Conservation (phyloP, 805 yeast genomes). For the Ogataea populi-albae region DNA sequence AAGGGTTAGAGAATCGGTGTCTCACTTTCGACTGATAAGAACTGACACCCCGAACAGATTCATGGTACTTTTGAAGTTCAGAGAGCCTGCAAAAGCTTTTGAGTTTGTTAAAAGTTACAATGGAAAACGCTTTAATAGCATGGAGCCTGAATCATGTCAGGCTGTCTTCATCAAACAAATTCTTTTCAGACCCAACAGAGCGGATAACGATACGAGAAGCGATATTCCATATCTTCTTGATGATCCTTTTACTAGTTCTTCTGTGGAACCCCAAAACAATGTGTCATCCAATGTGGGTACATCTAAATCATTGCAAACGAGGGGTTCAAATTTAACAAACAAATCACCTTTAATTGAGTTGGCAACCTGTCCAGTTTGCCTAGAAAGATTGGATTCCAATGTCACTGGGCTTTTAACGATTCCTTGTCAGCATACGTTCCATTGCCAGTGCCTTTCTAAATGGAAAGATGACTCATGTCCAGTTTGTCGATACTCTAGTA, state of each 20-base stretch:
- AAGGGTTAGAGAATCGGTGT: constrained; percentile 46
- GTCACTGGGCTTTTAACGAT: constrained; percentile 81
- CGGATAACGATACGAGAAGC: constrained; percentile 17
- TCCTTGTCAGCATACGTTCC: constrained; percentile 91
- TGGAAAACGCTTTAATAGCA: constrained; percentile 74
- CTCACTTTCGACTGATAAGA: constrained; percentile 71
- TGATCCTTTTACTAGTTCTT: constrained; percentile 62
- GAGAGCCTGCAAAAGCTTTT: constrained; percentile 51
- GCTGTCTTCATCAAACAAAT: constrained; percentile 67
- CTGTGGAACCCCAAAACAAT: constrained; percentile 10
- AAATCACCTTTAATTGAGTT: constrained; percentile 43
- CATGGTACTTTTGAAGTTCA: constrained; percentile 75
- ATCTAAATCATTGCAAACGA: too few relatives aligned
- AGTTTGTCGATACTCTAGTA: constrained; percentile 75
- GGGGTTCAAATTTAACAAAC: too few relatives aligned
- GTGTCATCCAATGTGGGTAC: background rate
- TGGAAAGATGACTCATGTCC: constrained; percentile 94
- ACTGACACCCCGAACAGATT: constrained; percentile 66
- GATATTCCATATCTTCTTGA: constrained; percentile 65
- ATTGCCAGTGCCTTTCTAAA: constrained; percentile 80
- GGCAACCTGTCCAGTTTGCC: constrained; percentile 91
- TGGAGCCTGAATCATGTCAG: constrained; percentile 87
- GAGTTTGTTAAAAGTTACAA: constrained; percentile 63
- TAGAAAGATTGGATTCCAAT: constrained; percentile 81
- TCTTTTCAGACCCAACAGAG: constrained; percentile 36